A percentile compares a stretch with the other conserved stretches of the same genome.
Evolutionary conservation across 352 stramenopile species (phyloP).

Genomic region (Phytopythium oedochilum): DNA sequence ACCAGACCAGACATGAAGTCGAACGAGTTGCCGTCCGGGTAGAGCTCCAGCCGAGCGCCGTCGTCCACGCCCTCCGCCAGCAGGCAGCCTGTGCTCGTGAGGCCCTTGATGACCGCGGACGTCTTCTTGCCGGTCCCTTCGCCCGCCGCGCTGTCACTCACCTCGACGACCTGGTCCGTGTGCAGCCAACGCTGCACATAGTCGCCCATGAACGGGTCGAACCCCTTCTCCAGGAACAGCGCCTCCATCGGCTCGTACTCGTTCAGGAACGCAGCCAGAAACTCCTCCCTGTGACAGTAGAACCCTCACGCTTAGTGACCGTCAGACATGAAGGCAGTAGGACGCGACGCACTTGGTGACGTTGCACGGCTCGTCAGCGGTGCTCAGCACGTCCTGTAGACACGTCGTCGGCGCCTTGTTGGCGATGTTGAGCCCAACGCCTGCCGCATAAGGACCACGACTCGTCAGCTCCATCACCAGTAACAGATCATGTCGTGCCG

Average conservation of each 20-base stretch:
- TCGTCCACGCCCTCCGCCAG: constrained; percentile 46
- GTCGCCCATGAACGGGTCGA: constrained; percentile 79
- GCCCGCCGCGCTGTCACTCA: constrained; percentile 34
- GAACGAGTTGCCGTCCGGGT: constrained; percentile 88
- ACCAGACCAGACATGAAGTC: constrained; percentile 85
- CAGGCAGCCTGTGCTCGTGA: constrained; percentile 75
- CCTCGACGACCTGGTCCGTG: constrained; percentile 78
- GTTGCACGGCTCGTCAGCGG: constrained; percentile 42
- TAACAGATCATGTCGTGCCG: not conserved
- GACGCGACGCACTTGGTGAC: constrained; percentile 66
- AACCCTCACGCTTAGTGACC: not conserved
- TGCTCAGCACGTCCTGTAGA: constrained; percentile 77
- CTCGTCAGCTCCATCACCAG: no score
- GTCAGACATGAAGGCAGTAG: not conserved
- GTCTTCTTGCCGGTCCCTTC: constrained; percentile 34
- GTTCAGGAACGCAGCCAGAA: constrained; percentile 87
- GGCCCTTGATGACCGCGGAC: constrained; percentile 69
- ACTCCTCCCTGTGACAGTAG: constrained; percentile 54
- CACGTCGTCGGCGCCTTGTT: constrained; percentile 85
- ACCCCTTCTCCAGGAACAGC: constrained; percentile 75
- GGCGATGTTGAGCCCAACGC: constrained; percentile 88
- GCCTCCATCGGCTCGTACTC: constrained; percentile 83
- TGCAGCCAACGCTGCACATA: constrained; percentile 87
- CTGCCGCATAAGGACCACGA: constrained; percentile 20
- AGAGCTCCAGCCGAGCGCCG: constrained; percentile 75